A percentile compares a stretch with the other conserved stretches of the same genome.
Evolutionary conservation across 495 filamentous ascomycete genomes (phyloP).

Genomic region (Talaromyces trachyspermus): DNA sequence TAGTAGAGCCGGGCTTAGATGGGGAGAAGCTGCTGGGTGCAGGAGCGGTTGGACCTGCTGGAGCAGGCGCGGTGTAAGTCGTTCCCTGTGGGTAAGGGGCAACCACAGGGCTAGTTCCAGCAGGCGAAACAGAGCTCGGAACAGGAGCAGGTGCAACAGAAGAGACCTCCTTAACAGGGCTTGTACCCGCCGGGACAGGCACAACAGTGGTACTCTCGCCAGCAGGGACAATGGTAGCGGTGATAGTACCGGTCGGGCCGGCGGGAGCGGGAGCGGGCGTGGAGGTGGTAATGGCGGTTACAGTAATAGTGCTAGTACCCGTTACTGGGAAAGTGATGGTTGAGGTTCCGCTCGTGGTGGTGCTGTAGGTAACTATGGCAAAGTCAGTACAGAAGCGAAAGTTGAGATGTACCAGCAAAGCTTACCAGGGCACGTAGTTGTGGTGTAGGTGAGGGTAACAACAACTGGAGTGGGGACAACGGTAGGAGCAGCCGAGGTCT

Average conservation of each 20-base stretch:
- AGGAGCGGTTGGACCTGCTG: background rate
- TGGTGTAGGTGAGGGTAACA: background rate
- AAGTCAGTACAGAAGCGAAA: background rate
- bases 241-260: background rate
- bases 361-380: background rate
- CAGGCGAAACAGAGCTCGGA: background rate
- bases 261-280: background rate
- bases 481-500: background rate
- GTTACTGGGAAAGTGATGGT: slow-evolving; percentile 7
- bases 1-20: background rate
- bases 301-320: slow-evolving; percentile 4
- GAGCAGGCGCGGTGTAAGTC: background rate
- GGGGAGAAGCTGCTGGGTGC: background rate
- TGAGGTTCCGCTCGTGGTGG: background rate
- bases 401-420: background rate
- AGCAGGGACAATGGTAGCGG: background rate
- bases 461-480: background rate
- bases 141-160: background rate
- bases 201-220: background rate
- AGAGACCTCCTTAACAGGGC: too few relatives aligned
- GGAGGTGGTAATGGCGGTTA: background rate
- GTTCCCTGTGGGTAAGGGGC: background rate
- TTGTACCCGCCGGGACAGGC: background rate
- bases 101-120: background rate
- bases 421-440: background rate